Percentiles rank a stretch among this genome's conserved stretches.
phyloP scores from a whole-genome alignment of 2,329 filamentous ascomycete genomes.

The Cladosporium velox region DNA sequence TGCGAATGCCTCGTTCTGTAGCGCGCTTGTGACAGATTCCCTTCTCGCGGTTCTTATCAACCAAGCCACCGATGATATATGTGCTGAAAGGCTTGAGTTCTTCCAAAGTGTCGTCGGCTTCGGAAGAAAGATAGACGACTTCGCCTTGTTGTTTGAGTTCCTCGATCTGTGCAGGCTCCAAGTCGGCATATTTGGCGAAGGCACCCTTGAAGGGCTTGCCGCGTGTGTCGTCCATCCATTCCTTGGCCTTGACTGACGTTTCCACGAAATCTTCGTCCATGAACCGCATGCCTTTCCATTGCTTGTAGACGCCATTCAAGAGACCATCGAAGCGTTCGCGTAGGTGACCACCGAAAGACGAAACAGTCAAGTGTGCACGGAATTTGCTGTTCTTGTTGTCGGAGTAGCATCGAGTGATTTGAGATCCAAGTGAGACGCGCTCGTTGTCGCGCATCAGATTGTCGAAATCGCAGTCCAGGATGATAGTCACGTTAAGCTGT shows the following conservation, averaged over 20 bases:
- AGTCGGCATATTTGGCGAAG: constrained; percentile 29
- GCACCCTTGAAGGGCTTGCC: constrained; percentile 33
- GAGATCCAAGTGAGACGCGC: constrained; percentile 75
- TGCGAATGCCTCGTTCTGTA: constrained; percentile 72
- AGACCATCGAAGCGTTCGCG: constrained; percentile 78
- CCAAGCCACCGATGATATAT: constrained; percentile 91
- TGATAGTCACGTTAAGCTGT: constrained; percentile 73
- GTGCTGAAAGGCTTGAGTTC: constrained; percentile 83
- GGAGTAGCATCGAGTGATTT: constrained; percentile 86
- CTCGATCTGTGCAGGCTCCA: constrained; percentile 23
- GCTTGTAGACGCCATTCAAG: constrained; percentile 68
- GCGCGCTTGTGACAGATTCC: constrained; percentile 87
- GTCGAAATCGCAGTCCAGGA: constrained; percentile 93
- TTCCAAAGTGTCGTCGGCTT: constrained; percentile 82
- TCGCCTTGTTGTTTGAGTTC: constrained; percentile 46
- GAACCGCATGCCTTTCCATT: constrained; percentile 79
- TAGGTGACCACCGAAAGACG: constrained; percentile 73
- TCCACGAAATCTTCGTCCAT: constrained; percentile 72
- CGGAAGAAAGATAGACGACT: constrained; percentile 86
- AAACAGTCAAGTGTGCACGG: constrained; percentile 72
- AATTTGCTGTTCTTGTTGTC: constrained; percentile 74
- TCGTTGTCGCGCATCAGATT: constrained; percentile 86
- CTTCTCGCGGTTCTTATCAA: constrained; percentile 96
- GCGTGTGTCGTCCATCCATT: constrained; percentile 62
- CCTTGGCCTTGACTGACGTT: constrained; percentile 65